A percentile compares a stretch with the other conserved stretches of the same genome.
Conservation (phyloP, 345 rosid genomes). For the Eucalyptus polyanthemos region DNA sequence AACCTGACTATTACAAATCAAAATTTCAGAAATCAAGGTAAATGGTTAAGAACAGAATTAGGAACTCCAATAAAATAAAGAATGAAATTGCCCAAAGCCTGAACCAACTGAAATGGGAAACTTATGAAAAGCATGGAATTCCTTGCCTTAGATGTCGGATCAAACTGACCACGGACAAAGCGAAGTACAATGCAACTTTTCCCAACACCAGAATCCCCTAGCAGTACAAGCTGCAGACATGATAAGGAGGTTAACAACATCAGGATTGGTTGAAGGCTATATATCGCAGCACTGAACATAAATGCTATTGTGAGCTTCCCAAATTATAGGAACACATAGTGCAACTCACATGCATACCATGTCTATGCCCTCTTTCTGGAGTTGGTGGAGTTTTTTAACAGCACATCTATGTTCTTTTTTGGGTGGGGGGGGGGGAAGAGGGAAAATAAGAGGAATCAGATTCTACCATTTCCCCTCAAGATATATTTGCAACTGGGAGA, state of each 20-base stretch:
- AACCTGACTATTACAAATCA: neutral
- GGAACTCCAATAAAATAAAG: neutral
- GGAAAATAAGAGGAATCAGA: neutral
- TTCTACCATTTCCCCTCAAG: neutral
- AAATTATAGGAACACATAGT: neutral
- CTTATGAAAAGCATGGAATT: neutral
- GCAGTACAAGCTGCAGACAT: conserved; percentile 58
- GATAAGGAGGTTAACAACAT: conserved; percentile 1
- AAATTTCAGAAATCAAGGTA: neutral
- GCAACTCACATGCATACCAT: neutral
- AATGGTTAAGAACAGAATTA: neutral
- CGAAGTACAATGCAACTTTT: conserved; percentile 97
- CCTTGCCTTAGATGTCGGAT: conserved; percentile 84
- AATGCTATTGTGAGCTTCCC: neutral
- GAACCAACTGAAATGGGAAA: neutral
- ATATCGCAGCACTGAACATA: neutral
- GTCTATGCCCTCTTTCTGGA: neutral
- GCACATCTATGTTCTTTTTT: neutral
- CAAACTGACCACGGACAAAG: conserved; percentile 99
- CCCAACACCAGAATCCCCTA: conserved; percentile 99
- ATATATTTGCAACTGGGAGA: neutral
- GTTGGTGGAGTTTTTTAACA: neutral
- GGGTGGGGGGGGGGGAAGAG: neutral
- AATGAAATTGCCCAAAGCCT: neutral
- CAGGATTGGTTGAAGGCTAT: neutral